A percentile compares a stretch with the other conserved stretches of the same genome.
These are phyloP conservation scores for Dryadomyces quercivorus DNA, from an alignment of 2,329 filamentous ascomycete genomes.

Conservation along the genomic window DNA sequence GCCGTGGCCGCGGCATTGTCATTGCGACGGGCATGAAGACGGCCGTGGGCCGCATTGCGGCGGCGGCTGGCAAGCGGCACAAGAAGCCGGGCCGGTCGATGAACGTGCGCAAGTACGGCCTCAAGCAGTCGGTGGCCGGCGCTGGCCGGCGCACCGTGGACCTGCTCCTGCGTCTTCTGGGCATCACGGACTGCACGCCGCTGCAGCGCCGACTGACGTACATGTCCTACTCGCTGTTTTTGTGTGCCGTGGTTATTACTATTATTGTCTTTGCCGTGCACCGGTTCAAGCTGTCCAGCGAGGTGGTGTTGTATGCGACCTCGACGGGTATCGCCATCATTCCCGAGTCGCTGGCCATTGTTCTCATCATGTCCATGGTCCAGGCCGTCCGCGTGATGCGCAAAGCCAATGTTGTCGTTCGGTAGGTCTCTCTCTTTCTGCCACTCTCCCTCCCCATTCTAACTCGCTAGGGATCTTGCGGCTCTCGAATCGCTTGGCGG, in stretches of 20 bases:
- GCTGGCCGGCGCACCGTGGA: conserved; percentile 27
- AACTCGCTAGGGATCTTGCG: conserved; percentile 38
- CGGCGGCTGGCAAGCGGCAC: conserved; percentile 41
- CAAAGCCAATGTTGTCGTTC: conserved; percentile 51
- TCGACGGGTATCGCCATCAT: conserved; percentile 53
- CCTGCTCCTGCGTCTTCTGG: conserved; percentile 35
- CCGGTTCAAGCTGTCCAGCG: conserved; percentile 37
- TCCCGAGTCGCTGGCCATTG: conserved; percentile 54
- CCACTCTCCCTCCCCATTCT: neutral
- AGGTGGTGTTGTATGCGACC: conserved; percentile 49
- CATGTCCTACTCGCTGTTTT: conserved; percentile 71
- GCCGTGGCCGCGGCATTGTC: conserved; percentile 61
- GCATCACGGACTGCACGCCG: conserved; percentile 59
- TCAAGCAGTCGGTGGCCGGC: conserved; percentile 25
- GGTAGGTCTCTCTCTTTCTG: conserved; percentile 19
- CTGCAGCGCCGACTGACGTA: conserved; percentile 77
- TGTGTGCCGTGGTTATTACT: conserved; percentile 50
- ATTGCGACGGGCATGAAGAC: conserved; percentile 63
- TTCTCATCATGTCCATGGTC: conserved; percentile 60
- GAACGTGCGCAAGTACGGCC: conserved; percentile 29
- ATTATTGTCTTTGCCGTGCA: conserved; percentile 50
- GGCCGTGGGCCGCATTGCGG: conserved; percentile 66
- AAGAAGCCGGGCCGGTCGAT: conserved; percentile 31
- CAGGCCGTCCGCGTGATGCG: conserved; percentile 54
- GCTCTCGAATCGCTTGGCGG: conserved; percentile 58